Evolutionary conservation across 2,329 filamentous ascomycete genomes (phyloP), one percentile per base, ranked within the genome.

Genomic region (Colletotrichum sp.): DNA sequence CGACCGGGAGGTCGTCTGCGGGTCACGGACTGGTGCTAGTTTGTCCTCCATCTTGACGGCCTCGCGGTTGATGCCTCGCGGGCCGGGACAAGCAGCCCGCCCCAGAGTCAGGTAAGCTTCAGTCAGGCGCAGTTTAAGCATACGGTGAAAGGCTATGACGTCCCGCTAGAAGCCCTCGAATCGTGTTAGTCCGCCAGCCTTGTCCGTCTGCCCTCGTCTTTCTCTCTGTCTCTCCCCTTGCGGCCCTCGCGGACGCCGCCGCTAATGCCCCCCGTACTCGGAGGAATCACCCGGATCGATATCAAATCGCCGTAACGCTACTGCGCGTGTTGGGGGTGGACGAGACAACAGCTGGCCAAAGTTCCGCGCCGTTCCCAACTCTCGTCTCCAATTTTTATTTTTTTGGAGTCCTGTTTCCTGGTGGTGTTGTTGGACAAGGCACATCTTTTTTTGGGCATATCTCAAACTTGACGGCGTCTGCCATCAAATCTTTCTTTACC

Each of bases 381-480:
- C 32, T 39, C 60, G 18, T 16, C 32, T 39, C 64, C 59, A 48
- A 52, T 32, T 68, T 32, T 28, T 32, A 15, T 18, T 48, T 48
- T 13, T 48, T 7, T 6, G n/a, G 43, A 21, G 43, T 21, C 18
- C 39, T 43, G 39, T 43, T 43, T 43, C 39, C 36, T 57, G 48
- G 15, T 59, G 34, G 60, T 30, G 16, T 16, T 10, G 32, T 16
- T 12, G 28, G 28, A 48, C 63, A 55, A 55, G 28, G 8, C 28
- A 71, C 69, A 48, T 75, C 59, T 60, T 74, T 69, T 73, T 65
- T 69, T 65, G 64, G 74, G 18, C 59, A 48, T 59, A 32, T 59
- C 74, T 74, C 74, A 76, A 69, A 76, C 59, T 68, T 74, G 70
- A 75, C 73, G 69, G 73, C 73, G 26, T 75, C 70, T 75, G 70